Percentiles rank a stretch among this genome's conserved stretches.
Evolutionary conservation across 768 basidiomycete species (phyloP).

Genomic region (Thelephora ganbajun): DNA sequence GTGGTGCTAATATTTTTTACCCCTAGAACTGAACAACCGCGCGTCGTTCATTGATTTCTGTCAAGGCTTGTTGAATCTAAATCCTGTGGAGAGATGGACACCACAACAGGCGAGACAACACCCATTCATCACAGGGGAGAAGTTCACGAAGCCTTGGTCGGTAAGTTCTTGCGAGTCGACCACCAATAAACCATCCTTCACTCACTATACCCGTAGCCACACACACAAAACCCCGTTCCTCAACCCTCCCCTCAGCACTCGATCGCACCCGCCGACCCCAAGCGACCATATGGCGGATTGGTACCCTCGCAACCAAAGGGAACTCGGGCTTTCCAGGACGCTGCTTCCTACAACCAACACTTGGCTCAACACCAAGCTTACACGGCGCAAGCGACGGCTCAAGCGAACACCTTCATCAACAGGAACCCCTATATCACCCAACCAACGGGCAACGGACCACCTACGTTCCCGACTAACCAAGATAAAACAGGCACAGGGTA

Average conservation of each 20-base stretch:
- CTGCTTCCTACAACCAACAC: slow-evolving; percentile 89
- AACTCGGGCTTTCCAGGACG: slow-evolving; percentile 79
- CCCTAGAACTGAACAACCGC: slow-evolving; percentile 80
- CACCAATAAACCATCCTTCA: background rate
- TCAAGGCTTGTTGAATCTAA: slow-evolving; percentile 83
- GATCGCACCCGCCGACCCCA: slow-evolving; percentile 38
- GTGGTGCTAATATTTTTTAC: background rate
- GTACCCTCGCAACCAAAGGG: slow-evolving; percentile 83
- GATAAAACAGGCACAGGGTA: slow-evolving; percentile 17
- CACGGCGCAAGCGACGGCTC: slow-evolving; percentile 74
- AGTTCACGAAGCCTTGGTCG: slow-evolving; percentile 76
- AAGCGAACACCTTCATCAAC: slow-evolving; percentile 53
- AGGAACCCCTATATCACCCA: slow-evolving; percentile 72
- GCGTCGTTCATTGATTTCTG: slow-evolving; percentile 97
- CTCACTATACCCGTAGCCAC: slow-evolving; percentile 8
- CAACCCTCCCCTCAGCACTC: slow-evolving; percentile 5
- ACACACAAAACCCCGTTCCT: slow-evolving; percentile 1
- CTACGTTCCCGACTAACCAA: background rate
- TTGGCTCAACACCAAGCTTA: slow-evolving; percentile 89
- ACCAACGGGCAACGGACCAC: slow-evolving; percentile 8
- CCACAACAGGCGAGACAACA: slow-evolving; percentile 93
- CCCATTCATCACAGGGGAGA: slow-evolving; percentile 97
- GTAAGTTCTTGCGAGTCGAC: slow-evolving; percentile 22
- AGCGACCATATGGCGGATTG: slow-evolving; percentile 87
- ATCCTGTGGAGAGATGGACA: slow-evolving; percentile 92